phyloP scores from a whole-genome alignment of 441 rosid genomes.

The Populus trichocarpa region DNA sequence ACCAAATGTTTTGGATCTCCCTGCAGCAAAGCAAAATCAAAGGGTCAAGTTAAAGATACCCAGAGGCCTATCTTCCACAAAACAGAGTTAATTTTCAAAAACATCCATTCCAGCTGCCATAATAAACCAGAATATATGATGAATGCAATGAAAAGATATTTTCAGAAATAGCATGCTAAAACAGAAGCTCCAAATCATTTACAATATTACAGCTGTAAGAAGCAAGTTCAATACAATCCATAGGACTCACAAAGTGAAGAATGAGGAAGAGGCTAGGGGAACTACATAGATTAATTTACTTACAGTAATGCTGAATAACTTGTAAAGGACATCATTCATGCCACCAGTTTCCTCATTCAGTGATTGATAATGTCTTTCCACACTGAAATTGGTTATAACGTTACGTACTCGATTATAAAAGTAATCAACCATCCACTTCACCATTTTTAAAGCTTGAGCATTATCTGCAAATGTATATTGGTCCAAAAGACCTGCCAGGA shows the following conservation, averaged over 20 bases:
- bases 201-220: not conserved
- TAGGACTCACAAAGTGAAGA: not conserved
- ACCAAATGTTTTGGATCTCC: conserved; percentile 73
- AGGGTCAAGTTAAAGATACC: conserved; percentile 12
- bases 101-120: not conserved
- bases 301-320: conserved; percentile 43
- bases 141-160: not conserved
- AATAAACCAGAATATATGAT: not conserved
- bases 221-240: not conserved
- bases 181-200: not conserved
- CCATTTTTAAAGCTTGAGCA: conserved; percentile 44
- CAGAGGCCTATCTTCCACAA: not conserved
- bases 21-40: conserved; percentile 36
- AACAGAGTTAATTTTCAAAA: not conserved
- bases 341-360: conserved; percentile 68
- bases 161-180: not conserved
- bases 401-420: conserved; percentile 50
- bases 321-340: conserved; percentile 60
- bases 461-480: conserved; percentile 46
- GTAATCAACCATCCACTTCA: conserved; percentile 53
- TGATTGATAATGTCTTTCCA: conserved; percentile 46
- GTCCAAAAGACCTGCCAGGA: conserved; percentile 59
- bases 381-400: conserved; percentile 33
- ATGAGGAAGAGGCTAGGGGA: not conserved
- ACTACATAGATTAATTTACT: conserved; percentile 2